Conservation (phyloP, 805 yeast genomes). For the Cyberlindnera xylosilytica region DNA sequence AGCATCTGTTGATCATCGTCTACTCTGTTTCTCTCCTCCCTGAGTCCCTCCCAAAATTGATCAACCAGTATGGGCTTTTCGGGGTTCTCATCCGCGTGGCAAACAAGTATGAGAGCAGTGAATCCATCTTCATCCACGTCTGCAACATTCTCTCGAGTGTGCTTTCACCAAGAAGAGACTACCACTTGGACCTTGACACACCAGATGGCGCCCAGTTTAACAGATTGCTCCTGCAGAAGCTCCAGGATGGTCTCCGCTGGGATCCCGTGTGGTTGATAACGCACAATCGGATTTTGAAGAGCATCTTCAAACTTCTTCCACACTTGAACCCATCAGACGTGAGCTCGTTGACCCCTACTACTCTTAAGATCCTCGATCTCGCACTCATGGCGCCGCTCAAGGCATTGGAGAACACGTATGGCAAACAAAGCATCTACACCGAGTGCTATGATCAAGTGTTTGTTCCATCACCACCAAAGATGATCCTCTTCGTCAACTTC, state of each 20-base stretch:
- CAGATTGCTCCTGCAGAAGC: conserved; percentile 5
- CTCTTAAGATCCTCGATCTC: conserved; percentile 10
- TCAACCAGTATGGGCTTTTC: conserved; percentile 12
- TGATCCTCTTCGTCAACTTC: conserved; percentile 15
- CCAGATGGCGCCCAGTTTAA: conserved; percentile 10
- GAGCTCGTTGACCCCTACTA: conserved; percentile 12
- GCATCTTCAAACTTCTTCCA: conserved; percentile 21
- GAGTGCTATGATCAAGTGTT: conserved; percentile 17
- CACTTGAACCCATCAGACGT: conserved; percentile 19
- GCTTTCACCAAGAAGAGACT: conserved; percentile 8
- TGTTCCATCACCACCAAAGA: conserved; percentile 21
- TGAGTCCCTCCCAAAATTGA: conserved; percentile 9
- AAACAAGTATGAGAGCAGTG: conserved; percentile 4
- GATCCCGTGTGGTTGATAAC: neutral
- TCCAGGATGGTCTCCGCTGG: neutral
- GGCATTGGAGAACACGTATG: conserved; percentile 3
- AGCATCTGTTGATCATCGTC: conserved; percentile 21
- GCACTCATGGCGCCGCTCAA: conserved; percentile 8
- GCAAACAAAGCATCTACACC: conserved; percentile 3
- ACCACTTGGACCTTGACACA: conserved; percentile 5
- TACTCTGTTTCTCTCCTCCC: conserved; percentile 22
- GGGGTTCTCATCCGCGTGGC: conserved; percentile 15
- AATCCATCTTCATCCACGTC: conserved; percentile 7
- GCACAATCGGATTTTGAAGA: conserved; percentile 9
- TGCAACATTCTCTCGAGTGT: conserved; percentile 11